These are phyloP conservation scores for Paecilomyces sp. DNA, from an alignment of 2,329 filamentous ascomycete genomes.

Conservation along the genomic window DNA sequence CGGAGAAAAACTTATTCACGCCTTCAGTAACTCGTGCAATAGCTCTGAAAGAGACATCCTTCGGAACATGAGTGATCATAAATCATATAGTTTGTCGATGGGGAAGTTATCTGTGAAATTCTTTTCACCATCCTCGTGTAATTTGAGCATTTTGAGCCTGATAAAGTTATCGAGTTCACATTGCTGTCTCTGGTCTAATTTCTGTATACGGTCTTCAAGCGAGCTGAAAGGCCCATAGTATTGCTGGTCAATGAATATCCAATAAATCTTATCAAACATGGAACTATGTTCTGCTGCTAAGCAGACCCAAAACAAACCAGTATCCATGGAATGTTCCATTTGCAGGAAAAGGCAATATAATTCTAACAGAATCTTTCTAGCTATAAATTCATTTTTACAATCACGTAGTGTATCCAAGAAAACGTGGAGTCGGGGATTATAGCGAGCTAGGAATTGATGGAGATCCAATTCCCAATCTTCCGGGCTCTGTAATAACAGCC, in stretches of 20 bases:
- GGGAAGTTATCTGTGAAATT: too few species aligned
- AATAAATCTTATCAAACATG: too few species aligned
- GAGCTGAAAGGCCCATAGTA: too few species aligned
- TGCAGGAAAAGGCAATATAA: constrained; percentile 13
- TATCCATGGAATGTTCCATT: constrained; percentile 18
- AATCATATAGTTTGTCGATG: neutral
- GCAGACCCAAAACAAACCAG: constrained; percentile 20
- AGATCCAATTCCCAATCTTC: constrained; percentile 18
- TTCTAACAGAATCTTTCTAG: constrained; percentile 7
- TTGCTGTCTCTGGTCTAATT: too few species aligned
- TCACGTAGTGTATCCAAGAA: constrained; percentile 19
- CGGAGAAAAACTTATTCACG: too few species aligned
- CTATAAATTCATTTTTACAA: constrained; percentile 12
- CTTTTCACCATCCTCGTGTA: too few species aligned
- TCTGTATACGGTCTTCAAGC: too few species aligned
- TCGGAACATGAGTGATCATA: neutral
- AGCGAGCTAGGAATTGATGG: constrained; percentile 15
- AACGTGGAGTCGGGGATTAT: constrained; percentile 12
- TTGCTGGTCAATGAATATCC: too few species aligned
- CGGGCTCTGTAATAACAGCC: constrained; percentile 17
- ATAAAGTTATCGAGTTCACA: too few species aligned
- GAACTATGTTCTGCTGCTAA: constrained; percentile 11
- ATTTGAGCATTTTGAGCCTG: too few species aligned
- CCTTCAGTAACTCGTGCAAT: too few species aligned
- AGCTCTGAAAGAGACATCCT: too few species aligned